A percentile compares a stretch with the other conserved stretches of the same genome.
These are phyloP conservation scores for Blastomyces percursus DNA, from an alignment of 2,329 filamentous ascomycete species.

Conservation along the genomic window DNA sequence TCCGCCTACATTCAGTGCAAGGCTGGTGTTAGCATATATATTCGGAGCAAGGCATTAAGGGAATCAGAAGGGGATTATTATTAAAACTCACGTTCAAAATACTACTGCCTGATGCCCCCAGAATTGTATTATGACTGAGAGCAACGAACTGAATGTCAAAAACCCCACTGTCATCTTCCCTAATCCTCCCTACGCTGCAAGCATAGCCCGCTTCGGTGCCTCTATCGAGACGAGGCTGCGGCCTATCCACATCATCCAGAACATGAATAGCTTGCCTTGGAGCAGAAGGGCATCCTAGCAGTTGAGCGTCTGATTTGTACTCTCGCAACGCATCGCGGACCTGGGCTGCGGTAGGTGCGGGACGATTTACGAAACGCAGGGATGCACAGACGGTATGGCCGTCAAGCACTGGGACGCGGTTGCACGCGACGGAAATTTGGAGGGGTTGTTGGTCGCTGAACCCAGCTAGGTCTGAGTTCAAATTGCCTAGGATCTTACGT, in stretches of 20 bases:
- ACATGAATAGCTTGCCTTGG: slow-evolving; percentile 72
- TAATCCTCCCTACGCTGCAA: slow-evolving; percentile 76
- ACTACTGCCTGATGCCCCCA: slow-evolving; percentile 90
- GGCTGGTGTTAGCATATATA: neutral
- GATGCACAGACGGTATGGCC: slow-evolving; percentile 94
- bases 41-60: neutral
- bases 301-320: slow-evolving; percentile 73
- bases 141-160: slow-evolving; percentile 95
- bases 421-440: slow-evolving; percentile 76
- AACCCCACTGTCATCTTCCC: slow-evolving; percentile 66
- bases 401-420: slow-evolving; percentile 86
- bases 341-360: slow-evolving; percentile 61
- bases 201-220: slow-evolving; percentile 79
- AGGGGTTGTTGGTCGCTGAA: slow-evolving; percentile 66
- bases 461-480: slow-evolving; percentile 60
- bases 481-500: slow-evolving; percentile 75
- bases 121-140: slow-evolving; percentile 82
- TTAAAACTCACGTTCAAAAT: slow-evolving; percentile 56
- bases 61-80: slow-evolving; percentile 24
- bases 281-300: slow-evolving; percentile 75
- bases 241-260: slow-evolving; percentile 79
- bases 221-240: slow-evolving; percentile 82
- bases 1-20: slow-evolving; percentile 41
- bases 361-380: slow-evolving; percentile 65
- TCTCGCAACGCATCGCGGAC: slow-evolving; percentile 68